phyloP scores from a whole-genome alignment of 2,329 filamentous ascomycete species.

The Lecanoromycetidae sp. region DNA sequence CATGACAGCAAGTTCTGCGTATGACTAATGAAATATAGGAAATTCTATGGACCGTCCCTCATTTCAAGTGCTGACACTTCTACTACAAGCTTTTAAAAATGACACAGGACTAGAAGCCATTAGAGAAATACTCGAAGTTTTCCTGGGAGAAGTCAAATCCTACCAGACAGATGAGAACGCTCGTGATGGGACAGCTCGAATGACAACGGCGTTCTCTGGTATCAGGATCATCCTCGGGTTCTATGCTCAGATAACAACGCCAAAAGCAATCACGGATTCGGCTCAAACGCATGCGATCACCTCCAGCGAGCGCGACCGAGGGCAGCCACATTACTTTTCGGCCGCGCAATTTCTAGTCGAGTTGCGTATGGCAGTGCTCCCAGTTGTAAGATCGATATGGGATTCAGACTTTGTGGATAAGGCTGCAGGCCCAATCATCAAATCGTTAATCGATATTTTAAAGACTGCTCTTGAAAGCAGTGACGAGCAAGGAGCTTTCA shows the following conservation, averaged over 20 bases:
- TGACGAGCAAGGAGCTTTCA: conserved; percentile 54
- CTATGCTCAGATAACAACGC: conserved; percentile 62
- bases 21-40: conserved; percentile 22
- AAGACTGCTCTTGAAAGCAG: conserved; percentile 68
- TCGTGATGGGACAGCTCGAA: conserved; percentile 30
- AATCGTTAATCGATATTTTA: conserved; percentile 71
- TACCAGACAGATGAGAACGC: conserved; percentile 30
- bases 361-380: conserved; percentile 66
- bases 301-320: conserved; percentile 43
- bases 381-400: conserved; percentile 69
- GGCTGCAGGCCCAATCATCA: conserved; percentile 61
- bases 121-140: conserved; percentile 58
- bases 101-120: conserved; percentile 62
- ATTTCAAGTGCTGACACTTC: conserved; percentile 50
- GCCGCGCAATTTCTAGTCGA: conserved; percentile 75
- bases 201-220: conserved; percentile 44
- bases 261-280: conserved; percentile 71
- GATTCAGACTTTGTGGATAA: conserved; percentile 73
- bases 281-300: conserved; percentile 46
- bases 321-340: conserved; percentile 49
- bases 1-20: not conserved
- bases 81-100: conserved; percentile 78
- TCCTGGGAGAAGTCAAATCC: conserved; percentile 47
- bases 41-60: conserved; percentile 37
- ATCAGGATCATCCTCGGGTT: conserved; percentile 77